Conservation (phyloP, 1,284 basidiomycete species). For the Pulveroboletus ridleyi region DNA sequence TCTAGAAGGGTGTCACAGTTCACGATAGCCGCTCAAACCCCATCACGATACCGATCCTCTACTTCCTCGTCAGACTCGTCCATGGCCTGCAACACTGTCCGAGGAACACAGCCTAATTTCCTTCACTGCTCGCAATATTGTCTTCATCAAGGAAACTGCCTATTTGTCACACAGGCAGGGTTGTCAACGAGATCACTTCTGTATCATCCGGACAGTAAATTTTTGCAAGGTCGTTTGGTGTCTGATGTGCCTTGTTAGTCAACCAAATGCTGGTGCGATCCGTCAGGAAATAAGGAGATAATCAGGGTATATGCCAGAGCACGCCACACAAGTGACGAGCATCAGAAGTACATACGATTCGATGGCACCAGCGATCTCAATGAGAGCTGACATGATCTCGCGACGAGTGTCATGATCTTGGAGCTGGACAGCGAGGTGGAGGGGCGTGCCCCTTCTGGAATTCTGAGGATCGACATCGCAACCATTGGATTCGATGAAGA, state of each 20-base stretch:
- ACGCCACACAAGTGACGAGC: not conserved
- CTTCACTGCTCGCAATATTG: constrained; percentile 34
- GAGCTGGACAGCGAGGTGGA: constrained; percentile 36
- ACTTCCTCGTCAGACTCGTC: too few species aligned
- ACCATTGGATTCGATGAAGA: constrained; percentile 35
- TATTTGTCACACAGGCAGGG: constrained; percentile 28
- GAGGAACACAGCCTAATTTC: too few species aligned
- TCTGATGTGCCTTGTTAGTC: constrained; percentile 35
- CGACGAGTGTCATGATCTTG: constrained; percentile 22
- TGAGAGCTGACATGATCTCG: constrained; percentile 30
- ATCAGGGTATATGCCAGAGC: not conserved
- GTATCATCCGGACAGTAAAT: constrained; percentile 34
- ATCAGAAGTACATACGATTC: constrained; percentile 33
- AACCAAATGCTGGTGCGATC: constrained; percentile 27
- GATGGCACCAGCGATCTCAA: constrained; percentile 33
- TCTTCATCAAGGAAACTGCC: constrained; percentile 20
- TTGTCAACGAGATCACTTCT: constrained; percentile 28
- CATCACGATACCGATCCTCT: too few species aligned
- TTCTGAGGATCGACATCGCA: constrained; percentile 41
- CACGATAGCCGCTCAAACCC: too few species aligned
- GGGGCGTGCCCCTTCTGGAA: constrained; percentile 34
- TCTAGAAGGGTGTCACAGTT: too few species aligned
- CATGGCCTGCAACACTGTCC: too few species aligned
- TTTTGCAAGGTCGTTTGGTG: constrained; percentile 28
- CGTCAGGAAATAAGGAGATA: not conserved